These are phyloP conservation scores for Trypanosoma avium DNA, from an alignment of 208 protist species.

Conservation along the genomic window DNA sequence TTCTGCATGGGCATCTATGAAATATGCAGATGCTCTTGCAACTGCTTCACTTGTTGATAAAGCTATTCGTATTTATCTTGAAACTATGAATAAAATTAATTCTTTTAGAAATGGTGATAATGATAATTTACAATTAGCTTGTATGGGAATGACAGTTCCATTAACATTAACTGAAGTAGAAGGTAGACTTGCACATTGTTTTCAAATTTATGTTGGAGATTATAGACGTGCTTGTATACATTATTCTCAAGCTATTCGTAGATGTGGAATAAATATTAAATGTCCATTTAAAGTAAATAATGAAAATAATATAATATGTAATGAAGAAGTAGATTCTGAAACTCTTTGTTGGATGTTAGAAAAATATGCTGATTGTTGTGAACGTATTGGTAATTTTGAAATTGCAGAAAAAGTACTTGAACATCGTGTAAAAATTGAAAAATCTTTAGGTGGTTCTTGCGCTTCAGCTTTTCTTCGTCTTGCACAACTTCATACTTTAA, in stretches of 20 bases:
- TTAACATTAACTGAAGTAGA: slow-evolving; percentile 59
- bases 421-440: slow-evolving; percentile 57
- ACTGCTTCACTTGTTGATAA: slow-evolving; percentile 56
- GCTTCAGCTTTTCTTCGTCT: slow-evolving; percentile 54
- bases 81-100: slow-evolving; percentile 47
- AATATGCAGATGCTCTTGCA: slow-evolving; percentile 64
- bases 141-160: slow-evolving; percentile 33
- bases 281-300: slow-evolving; percentile 18
- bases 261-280: slow-evolving; percentile 18
- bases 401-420: slow-evolving; percentile 55
- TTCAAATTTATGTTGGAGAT: slow-evolving; percentile 72
- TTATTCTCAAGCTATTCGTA: slow-evolving; percentile 47
- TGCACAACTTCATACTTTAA: slow-evolving; percentile 37
- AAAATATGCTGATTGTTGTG: slow-evolving; percentile 70
- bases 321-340: slow-evolving; percentile 41
- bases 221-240: slow-evolving; percentile 61
- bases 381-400: slow-evolving; percentile 43
- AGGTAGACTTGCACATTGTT: slow-evolving; percentile 61
- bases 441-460: slow-evolving; percentile 40
- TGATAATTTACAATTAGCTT: slow-evolving; percentile 26
- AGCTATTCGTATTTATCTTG: slow-evolving; percentile 49
- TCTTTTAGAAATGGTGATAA: background rate
- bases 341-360: slow-evolving; percentile 59
- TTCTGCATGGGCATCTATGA: slow-evolving; percentile 54
- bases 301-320: background rate